Conservation (phyloP, 306 rosid species). For the Vigna reflexopilosa region DNA sequence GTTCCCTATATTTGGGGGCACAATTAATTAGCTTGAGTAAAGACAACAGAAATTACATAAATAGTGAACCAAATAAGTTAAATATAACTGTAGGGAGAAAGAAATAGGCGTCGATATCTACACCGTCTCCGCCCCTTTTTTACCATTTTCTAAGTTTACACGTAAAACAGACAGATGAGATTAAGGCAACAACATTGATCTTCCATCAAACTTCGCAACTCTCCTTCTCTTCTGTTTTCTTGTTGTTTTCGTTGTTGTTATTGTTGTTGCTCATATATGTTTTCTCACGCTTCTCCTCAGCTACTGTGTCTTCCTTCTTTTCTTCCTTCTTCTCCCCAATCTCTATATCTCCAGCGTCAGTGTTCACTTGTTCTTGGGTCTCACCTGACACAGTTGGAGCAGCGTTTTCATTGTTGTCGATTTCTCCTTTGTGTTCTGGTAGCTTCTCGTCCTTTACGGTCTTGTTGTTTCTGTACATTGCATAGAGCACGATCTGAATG, state of each 20-base stretch:
- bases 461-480: constrained; percentile 62
- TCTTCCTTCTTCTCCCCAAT: constrained; percentile 17
- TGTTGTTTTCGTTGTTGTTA: not conserved
- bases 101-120: constrained; percentile 33
- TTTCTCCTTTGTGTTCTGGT: constrained; percentile 66
- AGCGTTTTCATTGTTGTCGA: not conserved
- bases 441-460: constrained; percentile 58
- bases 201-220: constrained; percentile 32
- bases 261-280: constrained; percentile 17
- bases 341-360: constrained; percentile 16
- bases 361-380: constrained; percentile 5
- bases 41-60: not conserved
- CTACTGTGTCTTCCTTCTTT: not conserved
- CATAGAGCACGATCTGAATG: constrained; percentile 73
- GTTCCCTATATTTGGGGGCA: constrained; percentile 29
- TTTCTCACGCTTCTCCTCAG: constrained; percentile 1
- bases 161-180: constrained; percentile 35
- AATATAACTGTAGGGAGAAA: not conserved
- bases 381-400: constrained; percentile 12
- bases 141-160: constrained; percentile 28
- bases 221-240: constrained; percentile 12
- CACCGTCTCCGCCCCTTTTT: constrained; percentile 28
- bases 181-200: not conserved
- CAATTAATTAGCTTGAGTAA: not conserved
- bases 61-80: constrained; percentile 33